A percentile compares a stretch with the other conserved stretches of the same genome.
phyloP scores from a whole-genome alignment of 2,329 filamentous ascomycete species.

The Epichloe gansuensis region DNA sequence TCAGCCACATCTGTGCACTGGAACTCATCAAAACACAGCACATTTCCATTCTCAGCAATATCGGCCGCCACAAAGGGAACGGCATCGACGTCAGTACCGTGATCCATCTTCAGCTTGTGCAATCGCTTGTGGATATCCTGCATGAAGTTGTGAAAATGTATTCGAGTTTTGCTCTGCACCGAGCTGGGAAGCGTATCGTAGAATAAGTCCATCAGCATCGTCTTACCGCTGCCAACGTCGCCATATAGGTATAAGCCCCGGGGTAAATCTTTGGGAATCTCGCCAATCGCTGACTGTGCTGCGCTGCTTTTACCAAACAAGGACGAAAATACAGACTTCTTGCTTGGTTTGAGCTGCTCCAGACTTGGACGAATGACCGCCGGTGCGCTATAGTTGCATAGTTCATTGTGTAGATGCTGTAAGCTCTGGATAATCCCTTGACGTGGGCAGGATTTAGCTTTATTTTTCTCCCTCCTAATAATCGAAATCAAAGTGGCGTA shows the following conservation, averaged over 20 bases:
- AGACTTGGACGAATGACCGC: conserved; percentile 65
- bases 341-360: conserved; percentile 49
- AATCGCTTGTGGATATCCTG: conserved; percentile 88
- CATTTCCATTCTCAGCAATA: conserved; percentile 72
- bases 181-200: conserved; percentile 79
- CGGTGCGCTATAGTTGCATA: conserved; percentile 61
- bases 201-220: conserved; percentile 98
- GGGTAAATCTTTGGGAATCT: conserved; percentile 63
- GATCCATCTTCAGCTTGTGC: conserved; percentile 78
- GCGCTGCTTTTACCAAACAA: conserved; percentile 43
- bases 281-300: conserved; percentile 26
- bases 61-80: conserved; percentile 91
- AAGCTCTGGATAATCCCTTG: conserved; percentile 77
- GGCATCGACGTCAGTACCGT: conserved; percentile 81
- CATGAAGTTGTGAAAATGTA: conserved; percentile 99
- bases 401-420: conserved; percentile 77
- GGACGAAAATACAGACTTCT: conserved; percentile 45
- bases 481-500: not conserved
- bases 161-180: conserved; percentile 74
- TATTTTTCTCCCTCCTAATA: not conserved
- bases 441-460: not conserved
- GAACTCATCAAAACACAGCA: conserved; percentile 97
- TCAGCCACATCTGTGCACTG: conserved; percentile 97
- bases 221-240: conserved; percentile 95
- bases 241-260: conserved; percentile 91